Evolutionary conservation across 2,329 filamentous ascomycete genomes (phyloP).

Genomic region (Paracoccidioides lutzii): DNA sequence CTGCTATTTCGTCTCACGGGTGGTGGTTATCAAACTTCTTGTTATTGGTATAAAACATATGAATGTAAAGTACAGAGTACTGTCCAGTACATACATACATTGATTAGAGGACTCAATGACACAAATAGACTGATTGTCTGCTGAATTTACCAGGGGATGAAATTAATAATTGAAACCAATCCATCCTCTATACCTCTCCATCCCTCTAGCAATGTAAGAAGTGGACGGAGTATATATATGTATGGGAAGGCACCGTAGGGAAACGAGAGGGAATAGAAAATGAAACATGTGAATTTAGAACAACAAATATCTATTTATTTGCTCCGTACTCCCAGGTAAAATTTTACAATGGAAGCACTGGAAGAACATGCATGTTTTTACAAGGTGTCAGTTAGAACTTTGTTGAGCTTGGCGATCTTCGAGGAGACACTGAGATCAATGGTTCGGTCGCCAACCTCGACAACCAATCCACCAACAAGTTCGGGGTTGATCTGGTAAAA

Average conservation of each 20-base stretch:
- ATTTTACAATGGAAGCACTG: neutral
- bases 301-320: slow-evolving; percentile 1
- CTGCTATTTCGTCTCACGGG: neutral
- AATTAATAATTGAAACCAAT: neutral
- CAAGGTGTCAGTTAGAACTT: slow-evolving; percentile 90
- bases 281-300: neutral
- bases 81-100: neutral
- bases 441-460: slow-evolving; percentile 94
- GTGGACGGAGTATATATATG: neutral
- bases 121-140: neutral
- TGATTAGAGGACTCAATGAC: neutral
- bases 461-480: slow-evolving; percentile 82
- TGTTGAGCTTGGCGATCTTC: slow-evolving; percentile 98
- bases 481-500: slow-evolving; percentile 69
- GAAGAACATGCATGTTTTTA: slow-evolving; percentile 43
- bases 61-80: neutral
- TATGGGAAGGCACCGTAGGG: neutral
- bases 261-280: neutral
- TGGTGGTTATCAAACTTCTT: neutral
- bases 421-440: slow-evolving; percentile 93
- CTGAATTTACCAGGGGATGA: neutral
- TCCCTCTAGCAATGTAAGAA: neutral
- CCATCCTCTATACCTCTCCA: neutral
- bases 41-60: no score
- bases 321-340: neutral